Conservation (phyloP, 495 filamentous ascomycete species). For the Hypoxylon crocopeplum region DNA sequence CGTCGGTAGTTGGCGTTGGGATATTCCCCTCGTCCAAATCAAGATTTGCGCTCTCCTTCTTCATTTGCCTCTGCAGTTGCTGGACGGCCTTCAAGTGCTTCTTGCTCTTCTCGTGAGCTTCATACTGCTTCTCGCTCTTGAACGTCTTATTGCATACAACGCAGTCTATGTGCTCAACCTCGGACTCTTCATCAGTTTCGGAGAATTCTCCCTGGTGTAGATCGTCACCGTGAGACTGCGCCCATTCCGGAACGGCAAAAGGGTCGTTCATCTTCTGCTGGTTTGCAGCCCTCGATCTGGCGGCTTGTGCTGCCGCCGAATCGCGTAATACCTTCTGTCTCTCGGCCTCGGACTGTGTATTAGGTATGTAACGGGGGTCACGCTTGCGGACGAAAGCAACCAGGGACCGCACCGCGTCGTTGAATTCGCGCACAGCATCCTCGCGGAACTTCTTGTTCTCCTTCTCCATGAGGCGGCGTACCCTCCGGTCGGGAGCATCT, state of each 20-base stretch:
- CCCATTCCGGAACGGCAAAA: conserved; percentile 80
- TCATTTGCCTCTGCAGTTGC: conserved; percentile 82
- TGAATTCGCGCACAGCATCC: conserved; percentile 84
- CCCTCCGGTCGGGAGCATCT: conserved; percentile 85
- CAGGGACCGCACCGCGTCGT: conserved; percentile 86
- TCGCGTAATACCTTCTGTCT: conserved; percentile 80
- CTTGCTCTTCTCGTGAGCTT: conserved; percentile 95
- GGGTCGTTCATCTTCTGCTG: conserved; percentile 69
- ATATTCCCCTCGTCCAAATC: conserved; percentile 51
- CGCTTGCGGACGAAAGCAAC: conserved; percentile 92
- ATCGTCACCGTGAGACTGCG: conserved; percentile 59
- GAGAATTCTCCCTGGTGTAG: conserved; percentile 51
- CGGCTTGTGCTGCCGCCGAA: conserved; percentile 82
- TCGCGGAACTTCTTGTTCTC: conserved; percentile 90
- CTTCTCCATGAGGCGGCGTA: conserved; percentile 89
- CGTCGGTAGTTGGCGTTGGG: not conserved
- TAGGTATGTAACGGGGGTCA: conserved; percentile 79
- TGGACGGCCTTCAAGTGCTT: conserved; percentile 89
- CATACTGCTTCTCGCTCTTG: conserved; percentile 90
- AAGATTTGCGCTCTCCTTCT: conserved; percentile 69
- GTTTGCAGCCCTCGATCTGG: conserved; percentile 80
- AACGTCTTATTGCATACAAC: conserved; percentile 91
- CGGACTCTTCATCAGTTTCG: conserved; percentile 61
- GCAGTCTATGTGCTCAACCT: conserved; percentile 78
- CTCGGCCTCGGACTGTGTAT: conserved; percentile 75